Evolutionary conservation across 169 alveolate genomes (phyloP), one percentile per base, ranked within the genome.

Genomic region (Plasmodium sp.): DNA sequence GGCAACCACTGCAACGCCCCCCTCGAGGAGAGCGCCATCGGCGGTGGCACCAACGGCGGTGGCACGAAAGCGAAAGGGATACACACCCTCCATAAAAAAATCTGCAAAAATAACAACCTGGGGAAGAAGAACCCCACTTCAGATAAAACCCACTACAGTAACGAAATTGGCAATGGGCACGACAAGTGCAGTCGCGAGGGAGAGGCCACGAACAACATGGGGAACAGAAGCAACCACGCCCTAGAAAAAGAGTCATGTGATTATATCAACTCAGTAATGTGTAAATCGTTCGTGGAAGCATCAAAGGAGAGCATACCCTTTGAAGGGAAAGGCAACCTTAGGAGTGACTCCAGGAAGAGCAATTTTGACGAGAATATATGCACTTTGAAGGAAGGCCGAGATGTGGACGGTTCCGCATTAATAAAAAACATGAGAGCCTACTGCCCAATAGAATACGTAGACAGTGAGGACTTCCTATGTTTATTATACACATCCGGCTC

Each of bases 401-500:
- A 98, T 84, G 91, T 97, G 12, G 96, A 97, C 95, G 98, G 97
- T 34, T 93, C 98, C 71, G 98, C 97, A 3, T 95, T 97, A 51
- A 93, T 98, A 92, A 97, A 96, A 51, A 95, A 97, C 74, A 98
- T 97, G 96, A 96, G 98, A 41, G 98, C 99, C 7, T 97, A 97
- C 82, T 98, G 99, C 81, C 99, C 99, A 6, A 93, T 97, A 34
- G 99, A 98, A 62, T 97, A 97, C 71, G 98, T 99, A 98, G 99
- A 98, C 96, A 97, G 99, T 93, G 99, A 98, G 73, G 99, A 98
- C 93, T 97, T 98, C 18, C 95, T 99, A 45, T 99, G 98, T 97
- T 96, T 98, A 84, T 96, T 97, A 73, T 99, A 98, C 97, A 99
- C 99, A 1, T 97, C 99, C 7, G 99, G 99, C 1, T 98, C 99